Base-by-base conservation (phyloP, 805 yeast species). In the Kuraishia cidri region DNA sequence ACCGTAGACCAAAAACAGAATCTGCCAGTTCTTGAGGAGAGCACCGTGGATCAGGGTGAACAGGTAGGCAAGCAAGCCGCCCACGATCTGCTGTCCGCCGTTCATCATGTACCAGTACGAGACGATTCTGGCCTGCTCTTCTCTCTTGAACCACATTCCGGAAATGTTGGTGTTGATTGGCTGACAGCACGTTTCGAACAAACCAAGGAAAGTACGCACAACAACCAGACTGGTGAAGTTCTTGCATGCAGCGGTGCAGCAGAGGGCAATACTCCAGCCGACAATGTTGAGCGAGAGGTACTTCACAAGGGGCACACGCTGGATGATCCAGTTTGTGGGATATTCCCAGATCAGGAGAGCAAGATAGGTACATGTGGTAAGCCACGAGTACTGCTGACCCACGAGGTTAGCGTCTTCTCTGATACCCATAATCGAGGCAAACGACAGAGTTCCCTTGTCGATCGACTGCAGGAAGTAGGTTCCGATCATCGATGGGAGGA, bases 291-390 rank as follows among this genome's bases (percentile, higher is more conserved):
- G 40, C 3, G 59, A 42, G 28, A 70, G 47, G 22, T 58, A 58
- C 34, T 53, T 60, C 6, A 52, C 50, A 28, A 59, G 48, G 3
- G 66, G 64, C 15, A 51, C 44, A 27, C 43, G 55, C 37, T 59
- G 66, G 26, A 59, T 43, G 11, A 52, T 13, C 22, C 47, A 43
- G 27, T 41, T 56, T 28, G 72, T 66, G 2, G 79, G 79, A 32
- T 69, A 56, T 41, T 74, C 78, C 43, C 71, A 73, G 11, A 60
- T 62, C 29, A 80, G 50, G 48, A 79, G 80, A 2, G 85, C 88
- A 26, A 79, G 48, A 45, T 76, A 76, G 41, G 75, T 75, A 6
- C 73, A 65, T 1, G 79, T 62, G 11, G 79, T 72, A 11, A 66
- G 52, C 76, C 80, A 70, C 31, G 71, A 50, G 44, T 70, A 66